Conservation (phyloP, 768 basidiomycete species). For the Leucosporidium yakuticum region DNA sequence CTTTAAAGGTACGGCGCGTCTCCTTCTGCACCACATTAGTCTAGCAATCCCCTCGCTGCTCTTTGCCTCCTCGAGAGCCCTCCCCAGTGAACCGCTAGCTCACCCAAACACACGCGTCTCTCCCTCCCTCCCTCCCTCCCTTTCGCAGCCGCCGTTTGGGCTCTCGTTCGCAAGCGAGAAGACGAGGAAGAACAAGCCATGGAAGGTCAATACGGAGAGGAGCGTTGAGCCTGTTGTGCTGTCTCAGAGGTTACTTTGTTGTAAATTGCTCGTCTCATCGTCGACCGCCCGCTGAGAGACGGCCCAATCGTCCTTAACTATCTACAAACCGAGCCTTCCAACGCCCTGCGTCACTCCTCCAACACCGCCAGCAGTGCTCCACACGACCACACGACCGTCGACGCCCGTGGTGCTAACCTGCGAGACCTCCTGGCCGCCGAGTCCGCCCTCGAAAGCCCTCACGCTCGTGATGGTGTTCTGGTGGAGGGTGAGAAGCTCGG, state of each 20-base stretch:
- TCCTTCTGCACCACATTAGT: too few species aligned
- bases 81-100: constrained; percentile 47
- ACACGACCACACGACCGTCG: constrained; percentile 86
- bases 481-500: constrained; percentile 81
- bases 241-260: neutral
- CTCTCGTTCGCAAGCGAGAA: neutral
- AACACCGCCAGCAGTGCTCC: constrained; percentile 50
- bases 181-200: constrained; percentile 15
- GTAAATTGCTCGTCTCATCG: neutral
- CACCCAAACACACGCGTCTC: too few species aligned
- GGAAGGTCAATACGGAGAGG: constrained; percentile 39
- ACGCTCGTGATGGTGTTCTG: constrained; percentile 98
- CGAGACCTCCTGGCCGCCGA: constrained; percentile 53
- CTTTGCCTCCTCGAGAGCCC: constrained; percentile 72
- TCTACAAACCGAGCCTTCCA: constrained; percentile 14
- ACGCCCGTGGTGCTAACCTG: constrained; percentile 87
- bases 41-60: neutral
- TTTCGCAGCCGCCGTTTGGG: too few species aligned
- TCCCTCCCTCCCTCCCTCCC: too few species aligned
- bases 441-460: constrained; percentile 61
- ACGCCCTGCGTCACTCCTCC: constrained; percentile 22
- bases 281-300: too few species aligned
- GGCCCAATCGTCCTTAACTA: neutral
- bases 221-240: constrained; percentile 36
- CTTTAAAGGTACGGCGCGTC: constrained; percentile 66